phyloP scores from a whole-genome alignment of 1,284 basidiomycete genomes.

The Cryptococcus amylolentus region DNA sequence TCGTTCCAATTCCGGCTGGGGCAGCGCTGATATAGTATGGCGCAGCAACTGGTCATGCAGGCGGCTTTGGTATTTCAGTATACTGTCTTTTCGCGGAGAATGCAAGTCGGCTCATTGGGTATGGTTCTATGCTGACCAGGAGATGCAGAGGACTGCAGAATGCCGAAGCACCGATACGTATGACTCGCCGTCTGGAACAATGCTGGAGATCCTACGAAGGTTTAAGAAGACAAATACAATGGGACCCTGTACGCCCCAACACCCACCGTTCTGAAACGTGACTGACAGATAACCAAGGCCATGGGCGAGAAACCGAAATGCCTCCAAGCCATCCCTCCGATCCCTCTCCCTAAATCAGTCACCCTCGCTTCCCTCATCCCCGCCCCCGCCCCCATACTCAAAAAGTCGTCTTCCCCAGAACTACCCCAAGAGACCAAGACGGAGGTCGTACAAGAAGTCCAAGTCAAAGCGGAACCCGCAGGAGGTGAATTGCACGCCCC shows the following conservation, averaged over 20 bases:
- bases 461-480: neutral
- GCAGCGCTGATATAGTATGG: neutral
- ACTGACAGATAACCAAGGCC: neutral
- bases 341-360: neutral
- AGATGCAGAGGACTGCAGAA: slow-evolving; percentile 3
- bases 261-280: neutral
- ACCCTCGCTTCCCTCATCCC: neutral
- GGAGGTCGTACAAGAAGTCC: neutral
- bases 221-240: slow-evolving; percentile 21
- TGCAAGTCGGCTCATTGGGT: slow-evolving; percentile 15
- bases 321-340: neutral
- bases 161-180: slow-evolving; percentile 19
- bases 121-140: neutral
- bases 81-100: slow-evolving; percentile 23
- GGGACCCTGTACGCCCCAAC: neutral
- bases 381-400: neutral
- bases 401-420: neutral
- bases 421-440: neutral
- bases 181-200: slow-evolving; percentile 24
- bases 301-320: neutral
- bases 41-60: slow-evolving; percentile 26
- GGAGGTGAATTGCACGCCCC: neutral
- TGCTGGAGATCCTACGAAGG: slow-evolving; percentile 34
- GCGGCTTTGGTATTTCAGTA: slow-evolving; percentile 32
- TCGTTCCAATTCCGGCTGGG: neutral